These are phyloP conservation scores for Leishmania mexicana DNA, from an alignment of 208 protist genomes.

Conservation along the genomic window DNA sequence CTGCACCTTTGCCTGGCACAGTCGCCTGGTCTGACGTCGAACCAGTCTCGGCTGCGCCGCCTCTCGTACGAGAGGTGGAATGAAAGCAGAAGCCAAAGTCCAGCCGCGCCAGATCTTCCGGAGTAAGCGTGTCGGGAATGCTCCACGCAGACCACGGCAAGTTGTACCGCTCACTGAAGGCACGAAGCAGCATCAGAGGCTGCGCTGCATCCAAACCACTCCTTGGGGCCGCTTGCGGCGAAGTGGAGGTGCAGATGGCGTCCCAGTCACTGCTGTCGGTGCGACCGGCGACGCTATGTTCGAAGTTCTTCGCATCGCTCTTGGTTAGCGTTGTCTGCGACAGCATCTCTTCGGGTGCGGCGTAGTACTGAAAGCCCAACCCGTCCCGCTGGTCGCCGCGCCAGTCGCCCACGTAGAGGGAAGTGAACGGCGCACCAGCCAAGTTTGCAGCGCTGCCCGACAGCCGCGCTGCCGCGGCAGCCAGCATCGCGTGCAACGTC, in stretches of 20 bases:
- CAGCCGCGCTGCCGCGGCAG: neutral
- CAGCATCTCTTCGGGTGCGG: conserved; percentile 29
- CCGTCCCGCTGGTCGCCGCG: conserved; percentile 60
- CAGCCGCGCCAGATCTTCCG: conserved; percentile 25
- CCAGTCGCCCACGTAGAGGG: conserved; percentile 84
- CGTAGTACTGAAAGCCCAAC: conserved; percentile 74
- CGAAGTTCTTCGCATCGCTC: neutral
- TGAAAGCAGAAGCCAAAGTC: conserved; percentile 22
- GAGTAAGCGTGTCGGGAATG: conserved; percentile 37
- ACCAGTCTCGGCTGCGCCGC: neutral
- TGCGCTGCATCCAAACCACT: neutral
- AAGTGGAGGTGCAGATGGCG: neutral
- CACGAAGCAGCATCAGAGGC: conserved; percentile 36
- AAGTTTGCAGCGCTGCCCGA: neutral
- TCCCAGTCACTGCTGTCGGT: neutral
- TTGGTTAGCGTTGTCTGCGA: neutral
- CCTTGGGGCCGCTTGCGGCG: neutral
- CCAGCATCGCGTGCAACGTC: conserved; percentile 5
- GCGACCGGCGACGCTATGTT: neutral
- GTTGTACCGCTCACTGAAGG: conserved; percentile 47
- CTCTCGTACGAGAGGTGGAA: neutral
- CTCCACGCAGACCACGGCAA: conserved; percentile 60
- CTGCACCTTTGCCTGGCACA: neutral
- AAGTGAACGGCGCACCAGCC: conserved; percentile 30
- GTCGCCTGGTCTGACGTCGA: too few relatives aligned